Evolutionary conservation across 441 rosid species (phyloP).

Genomic region (Aquilaria agallochum): DNA sequence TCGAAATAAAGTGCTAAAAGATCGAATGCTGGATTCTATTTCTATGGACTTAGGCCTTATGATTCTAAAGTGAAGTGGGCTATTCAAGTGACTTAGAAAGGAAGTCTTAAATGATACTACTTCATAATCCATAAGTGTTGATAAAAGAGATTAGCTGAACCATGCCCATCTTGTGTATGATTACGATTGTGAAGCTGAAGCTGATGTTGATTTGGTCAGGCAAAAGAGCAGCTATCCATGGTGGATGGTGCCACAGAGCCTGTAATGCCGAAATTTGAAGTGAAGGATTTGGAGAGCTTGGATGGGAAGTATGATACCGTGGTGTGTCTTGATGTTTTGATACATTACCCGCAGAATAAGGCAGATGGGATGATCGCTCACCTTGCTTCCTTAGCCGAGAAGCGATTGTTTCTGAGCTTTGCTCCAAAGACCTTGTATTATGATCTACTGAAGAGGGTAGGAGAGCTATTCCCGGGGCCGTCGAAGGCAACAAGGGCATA

Average conservation of each 20-base stretch:
- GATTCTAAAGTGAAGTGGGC: no score
- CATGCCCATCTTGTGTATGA: neutral
- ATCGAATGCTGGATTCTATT: no score
- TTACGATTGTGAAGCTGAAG: conserved; percentile 7
- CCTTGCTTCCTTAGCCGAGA: conserved; percentile 82
- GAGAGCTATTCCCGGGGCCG: conserved; percentile 94
- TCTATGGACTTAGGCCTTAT: no score
- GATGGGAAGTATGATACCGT: conserved; percentile 73
- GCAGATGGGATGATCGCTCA: conserved; percentile 93
- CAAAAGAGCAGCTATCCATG: conserved; percentile 50
- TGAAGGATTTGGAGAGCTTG: conserved; percentile 79
- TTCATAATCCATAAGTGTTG: no score
- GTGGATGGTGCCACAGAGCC: conserved; percentile 21
- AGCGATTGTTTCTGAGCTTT: conserved; percentile 73
- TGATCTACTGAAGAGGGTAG: conserved; percentile 67
- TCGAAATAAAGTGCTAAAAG: no score
- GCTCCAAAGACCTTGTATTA: conserved; percentile 89
- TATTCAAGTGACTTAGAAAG: no score
- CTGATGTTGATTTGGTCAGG: conserved; percentile 29
- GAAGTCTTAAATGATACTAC: no score
- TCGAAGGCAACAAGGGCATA: conserved; percentile 94
- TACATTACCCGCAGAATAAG: conserved; percentile 88
- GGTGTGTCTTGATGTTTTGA: conserved; percentile 84
- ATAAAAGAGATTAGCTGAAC: no score
- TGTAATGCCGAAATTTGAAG: conserved; percentile 66